Evolutionary conservation across 495 filamentous ascomycete genomes (phyloP).

Genomic region (Alectoria sarmentosa): DNA sequence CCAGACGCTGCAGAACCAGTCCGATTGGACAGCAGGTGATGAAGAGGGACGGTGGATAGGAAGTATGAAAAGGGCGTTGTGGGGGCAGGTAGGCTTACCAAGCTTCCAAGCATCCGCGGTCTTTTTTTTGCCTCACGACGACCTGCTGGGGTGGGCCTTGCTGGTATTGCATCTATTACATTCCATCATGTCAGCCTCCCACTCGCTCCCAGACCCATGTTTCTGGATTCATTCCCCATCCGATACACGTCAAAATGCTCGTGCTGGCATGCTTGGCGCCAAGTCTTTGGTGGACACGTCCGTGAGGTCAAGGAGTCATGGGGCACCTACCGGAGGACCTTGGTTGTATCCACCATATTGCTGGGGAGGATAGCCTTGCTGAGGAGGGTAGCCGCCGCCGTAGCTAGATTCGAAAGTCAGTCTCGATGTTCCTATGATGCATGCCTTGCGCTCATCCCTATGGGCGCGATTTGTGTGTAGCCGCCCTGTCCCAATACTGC

Average conservation of each 20-base stretch:
- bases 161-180: slow-evolving; percentile 48
- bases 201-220: slow-evolving; percentile 25
- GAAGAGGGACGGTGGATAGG: not conserved
- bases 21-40: not conserved
- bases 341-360: slow-evolving; percentile 37
- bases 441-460: not conserved
- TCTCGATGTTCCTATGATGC: not conserved
- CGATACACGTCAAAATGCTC: slow-evolving; percentile 12
- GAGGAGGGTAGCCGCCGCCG: slow-evolving; percentile 28
- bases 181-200: slow-evolving; percentile 17
- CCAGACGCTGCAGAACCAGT: not conserved
- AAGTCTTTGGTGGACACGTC: slow-evolving; percentile 10
- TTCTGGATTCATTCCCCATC: slow-evolving; percentile 17
- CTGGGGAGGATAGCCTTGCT: slow-evolving; percentile 33
- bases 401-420: slow-evolving; percentile 22
- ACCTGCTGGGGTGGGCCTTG: slow-evolving; percentile 47
- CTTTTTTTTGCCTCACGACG: slow-evolving; percentile 41
- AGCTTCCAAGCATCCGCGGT: slow-evolving; percentile 54
- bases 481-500: not conserved
- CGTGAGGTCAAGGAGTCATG: slow-evolving; percentile 25
- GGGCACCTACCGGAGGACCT: slow-evolving; percentile 31
- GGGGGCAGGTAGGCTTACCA: slow-evolving; percentile 39
- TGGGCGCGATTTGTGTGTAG: not conserved
- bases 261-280: slow-evolving; percentile 4
- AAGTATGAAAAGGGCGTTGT: not conserved